Evolutionary conservation across 73 alveolate genomes (phyloP).

Genomic region (Halteria grandinella): DNA sequence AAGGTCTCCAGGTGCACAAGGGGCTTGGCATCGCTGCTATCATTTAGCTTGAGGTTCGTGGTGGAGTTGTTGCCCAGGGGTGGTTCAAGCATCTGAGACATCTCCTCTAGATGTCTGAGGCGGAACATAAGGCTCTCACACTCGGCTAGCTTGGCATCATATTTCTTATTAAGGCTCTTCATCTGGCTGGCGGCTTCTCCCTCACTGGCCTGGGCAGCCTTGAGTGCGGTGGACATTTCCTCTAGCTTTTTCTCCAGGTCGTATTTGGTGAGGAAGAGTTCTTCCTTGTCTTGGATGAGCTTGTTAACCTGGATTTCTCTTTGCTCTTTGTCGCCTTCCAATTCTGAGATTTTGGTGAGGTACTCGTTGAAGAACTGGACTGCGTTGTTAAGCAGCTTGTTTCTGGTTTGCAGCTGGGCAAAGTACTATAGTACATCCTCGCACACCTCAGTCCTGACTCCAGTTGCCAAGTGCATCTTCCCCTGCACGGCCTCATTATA

Average conservation of each 20-base stretch:
- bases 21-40: too few species aligned
- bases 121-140: constrained; percentile 31
- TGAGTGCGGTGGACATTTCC: constrained; percentile 32
- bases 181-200: background rate
- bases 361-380: constrained; percentile 17
- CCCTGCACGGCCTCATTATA: background rate
- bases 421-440: constrained; percentile 39
- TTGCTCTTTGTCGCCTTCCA: constrained; percentile 1
- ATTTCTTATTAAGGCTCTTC: background rate
- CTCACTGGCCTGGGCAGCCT: constrained; percentile 9
- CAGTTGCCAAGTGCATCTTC: constrained; percentile 48
- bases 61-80: constrained; percentile 7
- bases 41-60: too few species aligned
- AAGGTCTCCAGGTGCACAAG: too few species aligned
- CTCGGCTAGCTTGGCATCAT: constrained; percentile 5
- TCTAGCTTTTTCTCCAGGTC: constrained; percentile 46
- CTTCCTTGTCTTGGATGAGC: constrained; percentile 44
- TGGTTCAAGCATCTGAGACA: constrained; percentile 15
- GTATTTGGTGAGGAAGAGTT: constrained; percentile 32
- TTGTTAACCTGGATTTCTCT: background rate
- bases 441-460: constrained; percentile 42
- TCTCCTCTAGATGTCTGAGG: constrained; percentile 1
- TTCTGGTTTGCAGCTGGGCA: background rate
- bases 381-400: constrained; percentile 14
- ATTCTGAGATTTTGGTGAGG: background rate